These are phyloP conservation scores for Dendrostoma leiphaemia DNA, from an alignment of 2,329 filamentous ascomycete genomes.

Conservation along the genomic window DNA sequence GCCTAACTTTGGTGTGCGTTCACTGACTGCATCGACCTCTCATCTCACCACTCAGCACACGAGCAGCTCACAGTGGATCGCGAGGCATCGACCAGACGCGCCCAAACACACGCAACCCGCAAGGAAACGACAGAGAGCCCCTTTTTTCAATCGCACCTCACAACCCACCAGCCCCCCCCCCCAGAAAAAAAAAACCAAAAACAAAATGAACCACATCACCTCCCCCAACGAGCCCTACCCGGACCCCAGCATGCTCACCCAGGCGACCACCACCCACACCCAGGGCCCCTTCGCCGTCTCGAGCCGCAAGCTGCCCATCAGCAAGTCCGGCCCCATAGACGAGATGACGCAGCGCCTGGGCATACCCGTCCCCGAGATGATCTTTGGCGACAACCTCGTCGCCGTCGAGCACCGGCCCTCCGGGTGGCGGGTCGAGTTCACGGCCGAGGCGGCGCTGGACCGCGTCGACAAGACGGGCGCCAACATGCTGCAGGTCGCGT, in stretches of 20 bases:
- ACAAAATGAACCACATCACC: slow-evolving; percentile 37
- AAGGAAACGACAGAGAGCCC: too few relatives aligned
- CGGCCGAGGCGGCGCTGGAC: slow-evolving; percentile 83
- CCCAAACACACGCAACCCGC: too few relatives aligned
- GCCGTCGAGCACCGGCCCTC: slow-evolving; percentile 68
- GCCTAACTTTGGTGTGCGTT: too few relatives aligned
- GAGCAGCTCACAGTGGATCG: too few relatives aligned
- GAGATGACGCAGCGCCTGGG: slow-evolving; percentile 74
- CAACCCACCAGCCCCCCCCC: background rate
- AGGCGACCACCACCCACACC: slow-evolving; percentile 54
- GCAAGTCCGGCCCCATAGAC: slow-evolving; percentile 88
- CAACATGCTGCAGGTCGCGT: slow-evolving; percentile 89
- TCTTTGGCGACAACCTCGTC: slow-evolving; percentile 93
- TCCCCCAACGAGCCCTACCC: slow-evolving; percentile 54
- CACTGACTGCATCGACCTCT: too few relatives aligned
- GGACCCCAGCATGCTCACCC: slow-evolving; percentile 44
- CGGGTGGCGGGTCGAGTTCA: slow-evolving; percentile 80
- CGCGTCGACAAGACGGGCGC: slow-evolving; percentile 89
- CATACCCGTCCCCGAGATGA: slow-evolving; percentile 96
- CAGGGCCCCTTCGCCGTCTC: slow-evolving; percentile 72
- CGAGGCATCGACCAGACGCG: too few relatives aligned
- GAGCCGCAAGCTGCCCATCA: slow-evolving; percentile 89
- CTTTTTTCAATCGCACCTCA: too few relatives aligned
- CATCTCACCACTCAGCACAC: too few relatives aligned
- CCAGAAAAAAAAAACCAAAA: too few relatives aligned